phyloP scores from a whole-genome alignment of 768 basidiomycete species.

The Candolleomyces eurysporus region DNA sequence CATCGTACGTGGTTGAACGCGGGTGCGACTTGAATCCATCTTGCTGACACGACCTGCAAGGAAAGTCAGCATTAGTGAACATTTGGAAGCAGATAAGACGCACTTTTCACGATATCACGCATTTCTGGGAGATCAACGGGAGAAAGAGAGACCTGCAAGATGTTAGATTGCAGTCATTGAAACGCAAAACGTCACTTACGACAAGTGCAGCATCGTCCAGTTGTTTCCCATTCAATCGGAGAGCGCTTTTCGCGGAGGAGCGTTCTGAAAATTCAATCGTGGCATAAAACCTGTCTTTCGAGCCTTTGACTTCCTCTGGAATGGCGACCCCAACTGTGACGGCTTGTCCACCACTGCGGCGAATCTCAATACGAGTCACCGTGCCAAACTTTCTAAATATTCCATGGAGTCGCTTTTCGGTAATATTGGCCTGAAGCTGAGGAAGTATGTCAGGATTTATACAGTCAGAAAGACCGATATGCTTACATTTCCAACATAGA shows the following conservation, averaged over 20 bases:
- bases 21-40: background rate
- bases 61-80: background rate
- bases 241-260: constrained; percentile 37
- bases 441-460: background rate
- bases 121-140: constrained; percentile 42
- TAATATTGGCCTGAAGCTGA: constrained; percentile 36
- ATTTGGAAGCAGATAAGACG: constrained; percentile 2
- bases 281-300: constrained; percentile 49
- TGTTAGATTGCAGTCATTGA: background rate
- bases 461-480: constrained; percentile 1
- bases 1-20: no score
- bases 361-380: constrained; percentile 26
- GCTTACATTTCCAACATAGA: constrained; percentile 66
- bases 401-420: constrained; percentile 26
- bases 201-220: constrained; percentile 39
- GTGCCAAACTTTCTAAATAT: constrained; percentile 37
- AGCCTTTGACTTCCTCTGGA: constrained; percentile 17
- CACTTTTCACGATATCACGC: constrained; percentile 28
- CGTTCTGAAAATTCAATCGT: constrained; percentile 42
- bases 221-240: constrained; percentile 33
- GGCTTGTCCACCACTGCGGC: constrained; percentile 41
- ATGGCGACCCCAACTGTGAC: constrained; percentile 24
- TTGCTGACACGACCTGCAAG: background rate
- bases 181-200: constrained; percentile 28
- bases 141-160: constrained; percentile 31